Percentiles rank a stretch among this genome's conserved stretches.
Conservation (phyloP, 352 stramenopile species). For the Pythium pectinolyticum region DNA sequence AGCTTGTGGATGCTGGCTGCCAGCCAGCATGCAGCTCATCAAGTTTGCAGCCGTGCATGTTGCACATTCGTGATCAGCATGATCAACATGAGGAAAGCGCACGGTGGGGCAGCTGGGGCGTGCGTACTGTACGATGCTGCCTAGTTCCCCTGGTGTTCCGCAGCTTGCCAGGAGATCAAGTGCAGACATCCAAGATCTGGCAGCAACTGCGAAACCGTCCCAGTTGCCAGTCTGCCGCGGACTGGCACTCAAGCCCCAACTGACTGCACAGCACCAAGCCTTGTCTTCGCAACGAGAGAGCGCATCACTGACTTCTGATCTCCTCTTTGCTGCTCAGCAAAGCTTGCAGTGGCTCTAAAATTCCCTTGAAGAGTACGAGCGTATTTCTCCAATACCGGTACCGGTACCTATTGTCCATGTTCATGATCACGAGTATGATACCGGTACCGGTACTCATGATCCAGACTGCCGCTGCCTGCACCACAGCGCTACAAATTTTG, state of each 20-base stretch:
- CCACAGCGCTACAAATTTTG: too few relatives aligned
- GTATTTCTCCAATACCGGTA: too few relatives aligned
- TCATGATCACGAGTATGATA: too few relatives aligned
- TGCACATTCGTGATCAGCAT: background rate
- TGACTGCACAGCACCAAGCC: background rate
- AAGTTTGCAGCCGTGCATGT: background rate
- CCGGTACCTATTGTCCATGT: too few relatives aligned
- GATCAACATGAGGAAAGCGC: background rate
- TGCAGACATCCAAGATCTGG: background rate
- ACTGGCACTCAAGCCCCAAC: background rate
- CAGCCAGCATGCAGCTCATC: too few relatives aligned
- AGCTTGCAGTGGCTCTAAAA: too few relatives aligned
- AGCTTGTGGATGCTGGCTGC: too few relatives aligned
- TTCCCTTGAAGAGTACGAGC: too few relatives aligned
- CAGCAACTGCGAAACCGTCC: background rate
- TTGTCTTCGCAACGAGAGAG: background rate
- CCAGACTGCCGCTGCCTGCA: too few relatives aligned
- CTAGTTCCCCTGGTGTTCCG: background rate
- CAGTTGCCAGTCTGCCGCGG: background rate
- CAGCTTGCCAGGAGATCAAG: constrained; percentile 1
- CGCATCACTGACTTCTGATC: background rate
- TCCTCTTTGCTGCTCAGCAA: too few relatives aligned
- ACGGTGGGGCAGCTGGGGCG: background rate
- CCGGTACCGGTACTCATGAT: too few relatives aligned
- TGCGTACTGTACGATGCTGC: background rate